Evolutionary conservation across 1,284 basidiomycete genomes (phyloP).

Genomic region (Cutaneotrichosporon mucoides): DNA sequence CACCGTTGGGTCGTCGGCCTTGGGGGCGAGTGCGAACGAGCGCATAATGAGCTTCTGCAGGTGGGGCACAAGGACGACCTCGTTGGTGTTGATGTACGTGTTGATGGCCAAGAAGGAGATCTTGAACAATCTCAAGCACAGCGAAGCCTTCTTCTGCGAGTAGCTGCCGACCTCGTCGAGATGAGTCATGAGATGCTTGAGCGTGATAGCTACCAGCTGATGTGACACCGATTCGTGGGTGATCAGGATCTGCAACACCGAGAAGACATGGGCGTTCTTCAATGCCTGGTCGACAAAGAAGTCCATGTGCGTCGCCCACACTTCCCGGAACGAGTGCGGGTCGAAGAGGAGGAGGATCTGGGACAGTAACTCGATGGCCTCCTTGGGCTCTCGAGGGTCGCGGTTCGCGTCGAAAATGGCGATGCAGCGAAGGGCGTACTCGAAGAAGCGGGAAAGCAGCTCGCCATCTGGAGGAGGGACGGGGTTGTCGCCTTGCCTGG

Average conservation of each 20-base stretch:
- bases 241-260: slow-evolving; percentile 84
- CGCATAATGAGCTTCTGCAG: slow-evolving; percentile 94
- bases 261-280: slow-evolving; percentile 74
- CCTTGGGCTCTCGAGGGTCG: slow-evolving; percentile 76
- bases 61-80: slow-evolving; percentile 87
- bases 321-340: slow-evolving; percentile 86
- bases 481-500: slow-evolving; percentile 75
- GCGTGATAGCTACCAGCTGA: slow-evolving; percentile 85
- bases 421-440: slow-evolving; percentile 78
- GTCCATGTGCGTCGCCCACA: slow-evolving; percentile 86
- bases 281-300: slow-evolving; percentile 78
- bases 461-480: slow-evolving; percentile 71
- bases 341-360: slow-evolving; percentile 76
- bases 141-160: slow-evolving; percentile 69
- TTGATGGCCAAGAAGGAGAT: slow-evolving; percentile 92
- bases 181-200: slow-evolving; percentile 79
- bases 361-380: slow-evolving; percentile 82
- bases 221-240: slow-evolving; percentile 77
- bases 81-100: slow-evolving; percentile 72
- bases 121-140: slow-evolving; percentile 89
- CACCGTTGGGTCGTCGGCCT: slow-evolving; percentile 83
- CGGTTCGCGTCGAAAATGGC: slow-evolving; percentile 68
- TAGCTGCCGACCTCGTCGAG: slow-evolving; percentile 81
- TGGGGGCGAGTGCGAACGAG: slow-evolving; percentile 89
- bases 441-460: slow-evolving; percentile 80